Evolutionary conservation across 352 stramenopile genomes (phyloP).

Genomic region (Phytophthora vignae): DNA sequence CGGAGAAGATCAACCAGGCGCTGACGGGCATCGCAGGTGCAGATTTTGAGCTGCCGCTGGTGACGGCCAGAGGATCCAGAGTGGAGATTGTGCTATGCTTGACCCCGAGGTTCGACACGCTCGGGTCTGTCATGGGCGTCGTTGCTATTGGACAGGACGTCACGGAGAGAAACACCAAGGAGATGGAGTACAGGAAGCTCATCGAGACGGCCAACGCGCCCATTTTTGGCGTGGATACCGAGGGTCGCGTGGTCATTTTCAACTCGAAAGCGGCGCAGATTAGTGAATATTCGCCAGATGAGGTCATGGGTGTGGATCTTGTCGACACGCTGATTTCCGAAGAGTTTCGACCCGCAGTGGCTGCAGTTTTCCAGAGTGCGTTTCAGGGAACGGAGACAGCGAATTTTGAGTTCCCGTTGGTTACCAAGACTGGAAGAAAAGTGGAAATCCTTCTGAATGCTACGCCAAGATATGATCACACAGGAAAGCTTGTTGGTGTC

Average conservation of each 20-base stretch:
- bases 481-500: slow-evolving; percentile 57
- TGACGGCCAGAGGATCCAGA: slow-evolving; percentile 53
- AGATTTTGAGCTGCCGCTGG: slow-evolving; percentile 63
- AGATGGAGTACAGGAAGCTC: slow-evolving; percentile 78
- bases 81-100: slow-evolving; percentile 69
- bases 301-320: slow-evolving; percentile 86
- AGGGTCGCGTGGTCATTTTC: slow-evolving; percentile 72
- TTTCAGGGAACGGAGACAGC: slow-evolving; percentile 60
- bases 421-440: slow-evolving; percentile 66
- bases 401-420: slow-evolving; percentile 65
- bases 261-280: slow-evolving; percentile 83
- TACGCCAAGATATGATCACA: slow-evolving; percentile 58
- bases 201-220: slow-evolving; percentile 93
- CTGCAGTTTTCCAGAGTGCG: slow-evolving; percentile 58
- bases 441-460: slow-evolving; percentile 64
- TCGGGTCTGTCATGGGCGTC: slow-evolving; percentile 52
- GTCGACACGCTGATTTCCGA: slow-evolving; percentile 79
- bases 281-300: slow-evolving; percentile 81
- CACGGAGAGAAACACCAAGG: slow-evolving; percentile 73
- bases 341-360: slow-evolving; percentile 54
- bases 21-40: slow-evolving; percentile 54
- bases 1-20: slow-evolving; percentile 59
- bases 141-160: slow-evolving; percentile 76
- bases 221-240: slow-evolving; percentile 82
- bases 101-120: slow-evolving; percentile 58